Evolutionary conservation across 805 yeast genomes (phyloP).

Genomic region (Cyberlindnera bimundalis): DNA sequence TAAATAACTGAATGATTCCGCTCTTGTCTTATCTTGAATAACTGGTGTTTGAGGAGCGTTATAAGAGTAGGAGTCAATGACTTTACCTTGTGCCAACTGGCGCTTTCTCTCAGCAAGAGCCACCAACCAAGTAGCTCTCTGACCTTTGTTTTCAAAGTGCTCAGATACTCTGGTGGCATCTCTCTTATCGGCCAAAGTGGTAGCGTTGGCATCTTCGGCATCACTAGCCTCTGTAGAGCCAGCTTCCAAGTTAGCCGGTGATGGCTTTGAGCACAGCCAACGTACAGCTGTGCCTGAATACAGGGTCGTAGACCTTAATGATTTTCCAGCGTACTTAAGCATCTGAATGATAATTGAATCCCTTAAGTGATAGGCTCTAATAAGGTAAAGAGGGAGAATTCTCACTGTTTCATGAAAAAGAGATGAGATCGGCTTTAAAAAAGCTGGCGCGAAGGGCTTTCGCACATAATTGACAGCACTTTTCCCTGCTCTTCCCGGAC

Average conservation of each 20-base stretch:
- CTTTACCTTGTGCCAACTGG: constrained; percentile 69
- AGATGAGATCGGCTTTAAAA: neutral
- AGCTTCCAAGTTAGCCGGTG: constrained; percentile 26
- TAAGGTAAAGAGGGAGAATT: too few species aligned
- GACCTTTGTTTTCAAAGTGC: constrained; percentile 29
- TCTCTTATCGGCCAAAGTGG: constrained; percentile 56
- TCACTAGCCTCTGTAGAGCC: constrained; percentile 50
- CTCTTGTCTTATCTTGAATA: constrained; percentile 68
- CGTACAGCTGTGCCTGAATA: neutral
- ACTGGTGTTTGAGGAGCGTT: constrained; percentile 68
- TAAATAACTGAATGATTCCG: constrained; percentile 70
- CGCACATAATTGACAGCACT: too few species aligned
- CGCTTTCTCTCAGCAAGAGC: constrained; percentile 73
- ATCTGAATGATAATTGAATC: too few species aligned
- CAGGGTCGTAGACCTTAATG: neutral
- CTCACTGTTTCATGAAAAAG: too few species aligned
- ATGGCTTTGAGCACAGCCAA: constrained; percentile 26
- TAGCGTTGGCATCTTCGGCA: constrained; percentile 75
- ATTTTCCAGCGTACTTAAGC: too few species aligned
- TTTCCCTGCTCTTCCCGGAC: neutral
- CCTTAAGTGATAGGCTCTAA: too few species aligned
- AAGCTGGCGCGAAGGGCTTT: too few species aligned
- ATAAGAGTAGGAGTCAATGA: constrained; percentile 67
- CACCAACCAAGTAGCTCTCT: constrained; percentile 76
- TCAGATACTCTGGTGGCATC: constrained; percentile 44